Evolutionary conservation across 1,139 yeast species (phyloP), one percentile per base, ranked within the genome.

Genomic region (Tardiomyces blankii): DNA sequence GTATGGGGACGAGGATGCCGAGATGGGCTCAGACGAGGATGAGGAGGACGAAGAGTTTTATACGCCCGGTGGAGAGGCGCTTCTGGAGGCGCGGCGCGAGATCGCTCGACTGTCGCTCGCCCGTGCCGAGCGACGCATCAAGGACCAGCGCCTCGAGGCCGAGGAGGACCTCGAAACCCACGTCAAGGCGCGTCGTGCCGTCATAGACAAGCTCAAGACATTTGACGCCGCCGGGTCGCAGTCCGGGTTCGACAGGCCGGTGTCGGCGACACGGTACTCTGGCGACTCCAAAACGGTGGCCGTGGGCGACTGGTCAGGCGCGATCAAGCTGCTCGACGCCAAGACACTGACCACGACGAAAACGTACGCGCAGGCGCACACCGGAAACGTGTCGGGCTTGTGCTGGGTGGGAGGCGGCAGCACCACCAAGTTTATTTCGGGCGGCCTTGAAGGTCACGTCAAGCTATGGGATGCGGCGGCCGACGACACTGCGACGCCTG

Each of bases 241-340:
- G 57, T 61, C 82, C 18, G 75, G 82, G 1, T 74, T 78, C 2
- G 73, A 76, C 6, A 66, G 96, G 50, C 86, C 94, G 1, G 71
- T 85, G 0, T 81, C 95, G 0, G 63, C 72, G 1, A 76, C 81
- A 0, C 59, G 77, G 18, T 71, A 76, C 48, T 72, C 79, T 16
- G 64, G 66, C 0, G 52, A 63, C 47, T 54, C 64, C 0, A 41
- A 53, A 2, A 41, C 49, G 2, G 64, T 85, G 1, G 84, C 87
- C 0, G 71, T 80, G 16, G 95, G 91, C 0, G 83, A 93, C 39
- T 89, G 97, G 96, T 78, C 82, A 48, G 97, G 97, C 2, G 72
- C 73, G 18, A 56, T 87, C 3, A 74, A 73, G 49, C 48, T 85
- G 2, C 47, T 85, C 28, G 41, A 55, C 62, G 1, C 59, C 62